Evolutionary conservation across 176 grass and related monocot genomes (phyloP).

Genomic region (Juncus effusus): DNA sequence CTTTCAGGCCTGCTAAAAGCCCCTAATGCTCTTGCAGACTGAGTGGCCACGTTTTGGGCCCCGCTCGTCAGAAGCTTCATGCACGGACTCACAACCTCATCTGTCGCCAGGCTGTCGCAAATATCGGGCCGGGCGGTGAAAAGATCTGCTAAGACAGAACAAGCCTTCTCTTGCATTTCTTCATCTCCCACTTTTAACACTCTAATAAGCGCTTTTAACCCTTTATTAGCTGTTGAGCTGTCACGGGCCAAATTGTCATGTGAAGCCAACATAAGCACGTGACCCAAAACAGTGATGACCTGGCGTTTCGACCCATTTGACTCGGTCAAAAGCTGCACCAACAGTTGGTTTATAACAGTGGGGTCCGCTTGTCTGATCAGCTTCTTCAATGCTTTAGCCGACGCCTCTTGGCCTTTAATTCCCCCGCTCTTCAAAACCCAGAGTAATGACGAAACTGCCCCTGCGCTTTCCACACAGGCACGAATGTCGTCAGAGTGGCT

Average conservation of each 20-base stretch:
- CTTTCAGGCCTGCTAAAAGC: constrained; percentile 63
- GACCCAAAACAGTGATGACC: constrained; percentile 83
- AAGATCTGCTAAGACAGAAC: constrained; percentile 86
- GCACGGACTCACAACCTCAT: constrained; percentile 91
- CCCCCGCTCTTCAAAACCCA: constrained; percentile 81
- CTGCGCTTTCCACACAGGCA: constrained; percentile 88
- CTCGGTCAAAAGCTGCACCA: constrained; percentile 68
- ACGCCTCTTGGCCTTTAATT: constrained; percentile 65
- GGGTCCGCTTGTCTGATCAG: constrained; percentile 72
- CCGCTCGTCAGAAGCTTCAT: constrained; percentile 95
- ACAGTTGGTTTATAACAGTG: constrained; percentile 84
- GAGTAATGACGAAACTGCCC: constrained; percentile 70
- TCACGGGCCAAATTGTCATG: constrained; percentile 67
- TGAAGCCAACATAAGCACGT: constrained; percentile 73
- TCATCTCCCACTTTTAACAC: constrained; percentile 82
- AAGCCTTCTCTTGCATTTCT: constrained; percentile 77
- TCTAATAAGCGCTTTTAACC: constrained; percentile 68
- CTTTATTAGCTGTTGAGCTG: constrained; percentile 79
- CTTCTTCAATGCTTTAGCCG: constrained; percentile 82
- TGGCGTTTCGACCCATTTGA: constrained; percentile 62
- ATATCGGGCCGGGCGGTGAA: constrained; percentile 79
- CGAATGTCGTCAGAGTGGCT: constrained; percentile 89
- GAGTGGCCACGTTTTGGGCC: constrained; percentile 74
- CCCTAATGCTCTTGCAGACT: constrained; percentile 88
- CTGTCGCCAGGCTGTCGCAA: constrained; percentile 71